Evolutionary conservation across 1,139 yeast species (phyloP).

Genomic region (Yamadazyma blattariae): DNA sequence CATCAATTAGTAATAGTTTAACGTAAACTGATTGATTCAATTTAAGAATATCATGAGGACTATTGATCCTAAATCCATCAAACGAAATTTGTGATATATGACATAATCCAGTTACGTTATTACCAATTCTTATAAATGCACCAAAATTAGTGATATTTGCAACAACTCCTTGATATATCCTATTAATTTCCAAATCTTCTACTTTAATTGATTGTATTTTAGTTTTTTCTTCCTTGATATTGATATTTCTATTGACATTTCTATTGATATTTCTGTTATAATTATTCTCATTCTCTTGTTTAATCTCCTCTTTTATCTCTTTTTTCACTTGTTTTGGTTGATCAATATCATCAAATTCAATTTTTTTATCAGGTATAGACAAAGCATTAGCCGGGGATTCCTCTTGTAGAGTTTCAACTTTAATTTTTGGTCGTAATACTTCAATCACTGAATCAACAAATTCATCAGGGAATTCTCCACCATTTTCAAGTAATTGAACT

Average conservation of each 20-base stretch:
- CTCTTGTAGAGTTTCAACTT: too few relatives aligned
- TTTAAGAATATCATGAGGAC: constrained; percentile 58
- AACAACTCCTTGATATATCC: constrained; percentile 60
- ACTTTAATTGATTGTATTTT: too few relatives aligned
- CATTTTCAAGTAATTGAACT: constrained; percentile 46
- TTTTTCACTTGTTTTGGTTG: constrained; percentile 9
- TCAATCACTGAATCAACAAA: constrained; percentile 33
- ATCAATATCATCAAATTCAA: constrained; percentile 8
- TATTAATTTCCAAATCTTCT: constrained; percentile 23
- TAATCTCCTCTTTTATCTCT: constrained; percentile 9
- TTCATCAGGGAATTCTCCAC: constrained; percentile 53
- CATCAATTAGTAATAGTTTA: constrained; percentile 49
- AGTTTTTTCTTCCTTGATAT: too few relatives aligned
- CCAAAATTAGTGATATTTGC: constrained; percentile 67
- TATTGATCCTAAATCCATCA: constrained; percentile 45
- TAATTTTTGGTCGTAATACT: constrained; percentile 19
- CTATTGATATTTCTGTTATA: too few relatives aligned
- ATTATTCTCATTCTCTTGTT: too few relatives aligned
- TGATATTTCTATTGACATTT: too few relatives aligned
- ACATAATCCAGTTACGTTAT: constrained; percentile 57
- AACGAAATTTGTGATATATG: constrained; percentile 70
- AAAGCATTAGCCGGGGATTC: constrained; percentile 13
- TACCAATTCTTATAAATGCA: constrained; percentile 56
- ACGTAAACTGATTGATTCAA: constrained; percentile 65
- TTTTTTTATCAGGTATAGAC: constrained; percentile 16